A percentile compares a stretch with the other conserved stretches of the same genome.
These are phyloP conservation scores for Starmerella stigmatis DNA, from an alignment of 805 yeast genomes.

Conservation along the genomic window DNA sequence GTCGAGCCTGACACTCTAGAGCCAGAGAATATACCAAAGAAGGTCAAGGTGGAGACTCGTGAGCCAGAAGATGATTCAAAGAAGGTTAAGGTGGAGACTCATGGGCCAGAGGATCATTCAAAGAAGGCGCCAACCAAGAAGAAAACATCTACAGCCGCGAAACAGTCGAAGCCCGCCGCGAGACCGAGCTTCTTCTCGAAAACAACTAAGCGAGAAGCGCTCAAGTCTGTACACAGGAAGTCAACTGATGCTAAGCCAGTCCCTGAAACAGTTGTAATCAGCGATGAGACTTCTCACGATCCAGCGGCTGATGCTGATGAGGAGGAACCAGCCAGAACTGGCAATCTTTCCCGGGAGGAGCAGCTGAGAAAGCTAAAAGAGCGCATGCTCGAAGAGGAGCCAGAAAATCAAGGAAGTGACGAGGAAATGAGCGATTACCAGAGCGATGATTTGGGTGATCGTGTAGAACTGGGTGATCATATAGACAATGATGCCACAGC, in stretches of 20 bases:
- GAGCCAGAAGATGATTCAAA: no score
- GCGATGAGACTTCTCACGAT: no score
- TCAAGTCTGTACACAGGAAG: constrained; percentile 5
- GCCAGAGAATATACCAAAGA: no score
- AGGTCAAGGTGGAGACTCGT: no score
- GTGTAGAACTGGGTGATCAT: no score
- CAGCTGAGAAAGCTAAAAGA: background rate
- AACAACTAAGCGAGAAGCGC: constrained; percentile 4
- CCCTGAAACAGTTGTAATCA: constrained; percentile 14
- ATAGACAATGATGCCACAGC: no score
- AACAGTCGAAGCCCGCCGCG: background rate
- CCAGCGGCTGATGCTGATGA: constrained; percentile 3
- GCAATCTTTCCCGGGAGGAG: background rate
- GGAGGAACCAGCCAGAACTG: constrained; percentile 1
- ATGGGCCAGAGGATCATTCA: no score
- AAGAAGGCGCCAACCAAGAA: no score
- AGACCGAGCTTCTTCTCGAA: background rate
- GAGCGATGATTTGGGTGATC: background rate
- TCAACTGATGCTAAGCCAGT: constrained; percentile 7
- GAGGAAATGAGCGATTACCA: background rate
- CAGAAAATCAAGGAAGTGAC: background rate
- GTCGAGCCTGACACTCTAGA: no score
- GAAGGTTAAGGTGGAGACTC: no score
- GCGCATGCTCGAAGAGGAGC: background rate
- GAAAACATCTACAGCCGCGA: no score